Conservation (phyloP, 805 yeast genomes). For the Candida michaelii region DNA sequence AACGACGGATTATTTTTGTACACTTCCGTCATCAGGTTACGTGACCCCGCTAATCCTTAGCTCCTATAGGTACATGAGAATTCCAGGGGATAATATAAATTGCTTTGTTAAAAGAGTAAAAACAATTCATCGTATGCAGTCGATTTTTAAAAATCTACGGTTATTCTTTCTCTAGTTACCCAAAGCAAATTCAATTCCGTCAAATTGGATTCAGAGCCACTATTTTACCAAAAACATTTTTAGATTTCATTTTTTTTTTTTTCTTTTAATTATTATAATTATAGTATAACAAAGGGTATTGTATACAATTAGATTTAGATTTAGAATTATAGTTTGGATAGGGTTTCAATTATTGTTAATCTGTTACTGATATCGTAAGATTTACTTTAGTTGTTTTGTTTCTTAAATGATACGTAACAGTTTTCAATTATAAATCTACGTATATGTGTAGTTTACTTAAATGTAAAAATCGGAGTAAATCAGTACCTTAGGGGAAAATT, state of each 20-base stretch:
- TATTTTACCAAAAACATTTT: neutral
- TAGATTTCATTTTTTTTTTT: neutral
- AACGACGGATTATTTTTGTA: too few species aligned
- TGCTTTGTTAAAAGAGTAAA: conserved; percentile 1
- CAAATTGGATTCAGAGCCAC: neutral
- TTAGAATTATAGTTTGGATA: neutral
- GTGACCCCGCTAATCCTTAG: neutral
- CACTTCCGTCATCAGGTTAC: neutral
- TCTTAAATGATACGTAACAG: neutral
- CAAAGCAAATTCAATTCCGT: conserved; percentile 6
- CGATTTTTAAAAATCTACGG: conserved; percentile 2
- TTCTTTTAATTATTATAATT: neutral
- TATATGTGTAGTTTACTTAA: neutral
- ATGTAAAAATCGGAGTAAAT: neutral
- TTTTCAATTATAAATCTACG: neutral
- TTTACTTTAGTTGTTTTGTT: too few species aligned
- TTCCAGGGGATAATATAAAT: conserved; percentile 4
- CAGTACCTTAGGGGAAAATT: conserved; percentile 1
- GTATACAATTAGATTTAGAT: neutral
- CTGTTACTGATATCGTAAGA: neutral
- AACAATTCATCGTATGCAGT: conserved; percentile 7
- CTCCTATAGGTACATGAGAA: conserved; percentile 6
- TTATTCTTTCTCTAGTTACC: neutral
- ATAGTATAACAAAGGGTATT: neutral
- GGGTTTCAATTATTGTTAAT: neutral